These are phyloP conservation scores for Tripterygium wilfordii DNA, from an alignment of 177 flowering plant species.

Conservation along the genomic window DNA sequence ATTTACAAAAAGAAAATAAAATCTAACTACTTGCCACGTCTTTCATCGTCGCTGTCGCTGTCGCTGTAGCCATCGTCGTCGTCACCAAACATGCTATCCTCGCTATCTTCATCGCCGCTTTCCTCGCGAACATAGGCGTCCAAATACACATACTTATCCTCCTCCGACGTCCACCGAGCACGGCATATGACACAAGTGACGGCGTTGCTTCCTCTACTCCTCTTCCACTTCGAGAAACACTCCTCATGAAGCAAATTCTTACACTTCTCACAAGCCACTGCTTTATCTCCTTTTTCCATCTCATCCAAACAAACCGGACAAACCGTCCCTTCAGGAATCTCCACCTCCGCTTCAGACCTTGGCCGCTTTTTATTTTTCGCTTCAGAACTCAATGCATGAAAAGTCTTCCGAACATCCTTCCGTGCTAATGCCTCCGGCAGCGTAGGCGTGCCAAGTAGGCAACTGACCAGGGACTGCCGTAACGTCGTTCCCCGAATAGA, in stretches of 20 bases:
- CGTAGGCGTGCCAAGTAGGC: slow-evolving; percentile 46
- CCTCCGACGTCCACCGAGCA: slow-evolving; percentile 68
- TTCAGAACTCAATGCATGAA: slow-evolving; percentile 42
- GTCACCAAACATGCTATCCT: background rate
- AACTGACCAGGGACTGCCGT: slow-evolving; percentile 54
- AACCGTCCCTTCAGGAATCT: slow-evolving; percentile 29
- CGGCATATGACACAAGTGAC: slow-evolving; percentile 80
- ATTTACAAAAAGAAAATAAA: too few species aligned
- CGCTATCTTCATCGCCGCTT: slow-evolving; percentile 3
- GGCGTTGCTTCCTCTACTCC: slow-evolving; percentile 55
- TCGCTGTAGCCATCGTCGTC: too few species aligned
- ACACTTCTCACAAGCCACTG: slow-evolving; percentile 64
- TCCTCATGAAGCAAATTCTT: slow-evolving; percentile 66
- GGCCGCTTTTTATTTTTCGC: too few species aligned
- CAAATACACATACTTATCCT: slow-evolving; percentile 64
- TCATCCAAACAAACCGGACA: slow-evolving; percentile 88
- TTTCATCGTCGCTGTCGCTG: too few species aligned
- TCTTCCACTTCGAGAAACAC: slow-evolving; percentile 72
- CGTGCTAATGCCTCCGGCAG: slow-evolving; percentile 53
- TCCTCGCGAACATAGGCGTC: slow-evolving; percentile 47
- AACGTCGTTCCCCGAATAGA: slow-evolving; percentile 54
- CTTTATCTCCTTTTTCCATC: slow-evolving; percentile 38
- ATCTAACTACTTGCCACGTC: too few species aligned
- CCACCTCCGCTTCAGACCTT: too few species aligned
- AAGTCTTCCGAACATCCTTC: slow-evolving; percentile 35